Percentiles rank a stretch among this genome's conserved stretches.
Conservation (phyloP, 306 rosid species). For the Cucumis hystrix region DNA sequence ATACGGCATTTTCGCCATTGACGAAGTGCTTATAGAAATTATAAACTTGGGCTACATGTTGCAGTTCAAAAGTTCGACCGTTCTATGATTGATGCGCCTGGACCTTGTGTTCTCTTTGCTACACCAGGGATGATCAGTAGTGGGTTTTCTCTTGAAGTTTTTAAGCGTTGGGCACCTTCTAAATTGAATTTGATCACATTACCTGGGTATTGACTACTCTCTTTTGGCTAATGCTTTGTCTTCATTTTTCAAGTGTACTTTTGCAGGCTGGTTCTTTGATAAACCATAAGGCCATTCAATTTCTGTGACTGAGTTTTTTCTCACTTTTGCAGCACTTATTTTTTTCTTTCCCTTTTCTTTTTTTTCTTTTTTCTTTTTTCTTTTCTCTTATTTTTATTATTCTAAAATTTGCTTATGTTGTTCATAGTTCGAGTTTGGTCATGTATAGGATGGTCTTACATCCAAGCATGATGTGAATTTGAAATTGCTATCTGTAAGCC, state of each 20-base stretch:
- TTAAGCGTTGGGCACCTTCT: slow-evolving; percentile 92
- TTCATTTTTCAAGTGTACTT: not conserved
- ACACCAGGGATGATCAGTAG: slow-evolving; percentile 94
- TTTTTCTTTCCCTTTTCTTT: too few relatives aligned
- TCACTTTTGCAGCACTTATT: not conserved
- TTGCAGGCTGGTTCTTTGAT: not conserved
- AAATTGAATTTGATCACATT: slow-evolving; percentile 59
- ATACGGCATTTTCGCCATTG: not conserved
- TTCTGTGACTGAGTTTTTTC: not conserved
- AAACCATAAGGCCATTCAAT: not conserved
- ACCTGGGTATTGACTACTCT: slow-evolving; percentile 50
- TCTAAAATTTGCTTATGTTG: not conserved
- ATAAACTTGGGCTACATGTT: slow-evolving; percentile 17
- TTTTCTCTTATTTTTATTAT: not conserved
- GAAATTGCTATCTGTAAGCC: not conserved
- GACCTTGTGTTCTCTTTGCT: slow-evolving; percentile 96
- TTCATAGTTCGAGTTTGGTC: not conserved
- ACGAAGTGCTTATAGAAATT: not conserved
- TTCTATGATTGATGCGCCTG: slow-evolving; percentile 70
- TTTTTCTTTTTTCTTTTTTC: not conserved
- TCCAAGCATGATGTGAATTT: not conserved
- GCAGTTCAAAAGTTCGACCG: slow-evolving; percentile 73
- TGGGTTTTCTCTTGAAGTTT: slow-evolving; percentile 88
- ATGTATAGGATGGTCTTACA: not conserved
- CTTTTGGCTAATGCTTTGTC: not conserved